phyloP scores from a whole-genome alignment of 73 alveolate genomes.

The Paramecium tetraurelia region DNA sequence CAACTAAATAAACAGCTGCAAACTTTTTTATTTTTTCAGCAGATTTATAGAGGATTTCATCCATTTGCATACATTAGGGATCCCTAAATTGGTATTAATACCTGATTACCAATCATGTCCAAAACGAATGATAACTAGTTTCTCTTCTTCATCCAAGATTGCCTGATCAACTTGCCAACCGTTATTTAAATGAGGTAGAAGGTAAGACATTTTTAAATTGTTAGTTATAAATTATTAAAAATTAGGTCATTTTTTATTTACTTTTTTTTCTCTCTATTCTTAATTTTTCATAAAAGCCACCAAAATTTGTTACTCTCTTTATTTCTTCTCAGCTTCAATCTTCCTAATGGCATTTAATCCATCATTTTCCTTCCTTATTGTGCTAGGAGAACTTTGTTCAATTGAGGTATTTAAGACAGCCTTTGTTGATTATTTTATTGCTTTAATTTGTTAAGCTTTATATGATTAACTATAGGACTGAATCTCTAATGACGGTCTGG shows the following conservation, averaged over 20 bases:
- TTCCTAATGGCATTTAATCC: not conserved
- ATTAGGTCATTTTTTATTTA: not conserved
- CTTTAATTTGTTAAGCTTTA: not conserved
- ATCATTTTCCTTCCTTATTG: not conserved
- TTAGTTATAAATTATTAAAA: not conserved
- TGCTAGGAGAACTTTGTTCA: not conserved
- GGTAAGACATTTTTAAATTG: conserved; percentile 89
- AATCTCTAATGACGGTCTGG: not conserved
- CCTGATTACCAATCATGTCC: conserved; percentile 89
- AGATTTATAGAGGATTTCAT: conserved; percentile 92
- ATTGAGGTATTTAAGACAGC: not conserved
- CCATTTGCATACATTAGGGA: conserved; percentile 97
- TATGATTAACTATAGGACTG: not conserved
- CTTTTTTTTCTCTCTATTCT: not conserved
- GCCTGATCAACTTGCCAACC: conserved; percentile 99
- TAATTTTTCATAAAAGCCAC: not conserved
- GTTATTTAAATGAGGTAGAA: conserved; percentile 98
- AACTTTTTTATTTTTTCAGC: conserved; percentile 93
- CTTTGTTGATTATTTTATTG: not conserved
- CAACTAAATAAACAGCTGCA: conserved; percentile 97
- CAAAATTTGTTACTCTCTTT: not conserved
- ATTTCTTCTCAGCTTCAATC: not conserved
- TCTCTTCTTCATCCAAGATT: conserved; percentile 93
- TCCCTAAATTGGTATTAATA: conserved; percentile 56
- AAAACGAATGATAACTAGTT: conserved; percentile 95